Conservation (phyloP, 441 rosid species). For the Geranium incanum region DNA sequence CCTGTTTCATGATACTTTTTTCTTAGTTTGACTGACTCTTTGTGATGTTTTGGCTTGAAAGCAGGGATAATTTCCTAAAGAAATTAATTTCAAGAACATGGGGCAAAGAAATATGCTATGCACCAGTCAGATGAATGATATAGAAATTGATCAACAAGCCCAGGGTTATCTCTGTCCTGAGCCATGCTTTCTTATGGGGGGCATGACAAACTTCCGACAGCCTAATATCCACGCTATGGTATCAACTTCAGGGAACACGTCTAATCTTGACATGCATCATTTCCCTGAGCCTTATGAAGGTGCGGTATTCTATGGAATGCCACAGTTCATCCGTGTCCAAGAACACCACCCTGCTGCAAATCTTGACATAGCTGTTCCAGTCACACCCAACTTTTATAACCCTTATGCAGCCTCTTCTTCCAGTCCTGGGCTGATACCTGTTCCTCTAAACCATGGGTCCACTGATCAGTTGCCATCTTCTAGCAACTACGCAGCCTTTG, state of each 20-base stretch:
- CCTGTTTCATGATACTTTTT: conserved; percentile 11
- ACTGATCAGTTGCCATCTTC: conserved; percentile 41
- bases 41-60: conserved; percentile 15
- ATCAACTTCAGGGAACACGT: conserved; percentile 34
- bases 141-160: conserved; percentile 46
- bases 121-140: conserved; percentile 38
- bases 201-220: conserved; percentile 35
- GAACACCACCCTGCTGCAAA: conserved; percentile 36
- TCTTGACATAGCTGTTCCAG: conserved; percentile 42
- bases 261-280: conserved; percentile 36
- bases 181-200: conserved; percentile 42
- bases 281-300: conserved; percentile 41
- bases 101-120: conserved; percentile 46
- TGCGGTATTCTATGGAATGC: conserved; percentile 39
- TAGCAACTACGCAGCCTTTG: conserved; percentile 40
- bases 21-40: conserved; percentile 9
- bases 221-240: conserved; percentile 40
- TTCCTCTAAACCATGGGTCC: conserved; percentile 40
- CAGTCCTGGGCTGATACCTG: conserved; percentile 20
- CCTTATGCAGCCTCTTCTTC: conserved; percentile 37
- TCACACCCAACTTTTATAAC: conserved; percentile 39
- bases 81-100: conserved; percentile 32
- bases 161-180: conserved; percentile 41
- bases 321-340: conserved; percentile 46
- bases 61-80: conserved; percentile 29